Evolutionary conservation across 1,284 basidiomycete genomes (phyloP).

Genomic region (Boletus mariae): DNA sequence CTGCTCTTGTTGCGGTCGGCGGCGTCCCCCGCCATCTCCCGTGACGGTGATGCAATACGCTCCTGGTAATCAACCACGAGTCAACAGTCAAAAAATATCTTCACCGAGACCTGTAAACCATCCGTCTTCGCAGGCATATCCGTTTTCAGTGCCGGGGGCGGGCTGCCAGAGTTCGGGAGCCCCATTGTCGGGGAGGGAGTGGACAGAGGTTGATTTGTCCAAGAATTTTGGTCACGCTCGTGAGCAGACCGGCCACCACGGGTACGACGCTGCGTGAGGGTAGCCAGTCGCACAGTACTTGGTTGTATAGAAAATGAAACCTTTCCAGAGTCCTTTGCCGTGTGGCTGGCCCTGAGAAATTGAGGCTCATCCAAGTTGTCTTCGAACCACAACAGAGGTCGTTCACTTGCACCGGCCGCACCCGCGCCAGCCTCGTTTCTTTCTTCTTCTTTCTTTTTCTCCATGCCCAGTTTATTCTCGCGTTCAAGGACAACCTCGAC

Average conservation of each 20-base stretch:
- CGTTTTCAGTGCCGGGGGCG: conserved; percentile 4
- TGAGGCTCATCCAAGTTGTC: conserved; percentile 5
- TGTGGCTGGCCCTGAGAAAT: conserved; percentile 23
- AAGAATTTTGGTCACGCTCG: neutral
- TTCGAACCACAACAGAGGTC: conserved; percentile 15
- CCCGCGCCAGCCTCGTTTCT: conserved; percentile 6
- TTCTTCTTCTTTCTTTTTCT: conserved; percentile 16
- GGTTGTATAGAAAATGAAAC: neutral
- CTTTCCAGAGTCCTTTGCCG: neutral
- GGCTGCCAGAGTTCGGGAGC: neutral
- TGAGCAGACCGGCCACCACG: neutral
- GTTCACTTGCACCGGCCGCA: conserved; percentile 7
- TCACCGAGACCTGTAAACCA: neutral
- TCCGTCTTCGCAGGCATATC: neutral
- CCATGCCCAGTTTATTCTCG: conserved; percentile 58
- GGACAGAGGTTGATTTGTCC: conserved; percentile 3
- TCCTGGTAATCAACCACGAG: neutral
- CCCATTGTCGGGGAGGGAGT: neutral
- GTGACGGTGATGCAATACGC: conserved; percentile 2
- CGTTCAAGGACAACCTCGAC: conserved; percentile 53
- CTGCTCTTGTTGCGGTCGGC: neutral
- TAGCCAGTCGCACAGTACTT: neutral
- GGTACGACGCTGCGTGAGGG: neutral
- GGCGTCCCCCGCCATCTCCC: neutral
- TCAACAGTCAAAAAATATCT: neutral